Evolutionary conservation across 192 early-diverging fungal species (phyloP), one percentile per base, ranked within the genome.

Genomic region (Endogone sp.): DNA sequence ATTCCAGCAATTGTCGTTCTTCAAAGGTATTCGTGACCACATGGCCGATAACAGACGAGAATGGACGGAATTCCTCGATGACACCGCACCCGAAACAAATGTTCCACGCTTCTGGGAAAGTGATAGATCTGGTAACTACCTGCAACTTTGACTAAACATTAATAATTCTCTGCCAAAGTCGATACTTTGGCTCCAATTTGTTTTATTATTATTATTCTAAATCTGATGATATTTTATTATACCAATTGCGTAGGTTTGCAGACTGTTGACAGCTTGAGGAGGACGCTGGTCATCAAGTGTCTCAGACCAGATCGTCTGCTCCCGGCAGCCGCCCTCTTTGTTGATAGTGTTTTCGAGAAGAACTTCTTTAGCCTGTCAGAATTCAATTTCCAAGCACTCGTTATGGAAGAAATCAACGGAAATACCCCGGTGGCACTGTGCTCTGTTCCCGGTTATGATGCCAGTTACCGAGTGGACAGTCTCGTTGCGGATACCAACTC

Each of bases 371-470:
- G 72, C 56, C 68, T 70, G 26, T 72, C 86, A 3, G 94, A 93
- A 20, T 79, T 95, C 54, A 88, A 92, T 49, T 74, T 98, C 57
- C 72, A 84, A 3, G 70, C 81, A 23, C 74, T 96, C 20, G 91
- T 94, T 0, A 60, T 81, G 1, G 81, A 90, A 24, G 98, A 98
- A 76, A 83, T 86, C 55, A 79, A 78, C 29, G 74, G 87, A 2
- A 67, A 79, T n/a, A 94, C 90, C 26, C 96, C 96, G 3, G 82
- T 99, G 30, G 94, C 93, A 4, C 88, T 99, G 56, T 97, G 94
- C 77, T 92, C 94, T 20, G 88, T 91, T 13, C 91, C 93, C 31
- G 98, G 98, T 49, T 92, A 96, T 79, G 98, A 99, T 79, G 96
- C 96, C 20, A 95, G 95, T 63, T 90, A 94, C 60, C 89, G 93